These are phyloP conservation scores for Trichopus zeylanicus DNA, from an alignment of 116 monocot species.

Conservation along the genomic window DNA sequence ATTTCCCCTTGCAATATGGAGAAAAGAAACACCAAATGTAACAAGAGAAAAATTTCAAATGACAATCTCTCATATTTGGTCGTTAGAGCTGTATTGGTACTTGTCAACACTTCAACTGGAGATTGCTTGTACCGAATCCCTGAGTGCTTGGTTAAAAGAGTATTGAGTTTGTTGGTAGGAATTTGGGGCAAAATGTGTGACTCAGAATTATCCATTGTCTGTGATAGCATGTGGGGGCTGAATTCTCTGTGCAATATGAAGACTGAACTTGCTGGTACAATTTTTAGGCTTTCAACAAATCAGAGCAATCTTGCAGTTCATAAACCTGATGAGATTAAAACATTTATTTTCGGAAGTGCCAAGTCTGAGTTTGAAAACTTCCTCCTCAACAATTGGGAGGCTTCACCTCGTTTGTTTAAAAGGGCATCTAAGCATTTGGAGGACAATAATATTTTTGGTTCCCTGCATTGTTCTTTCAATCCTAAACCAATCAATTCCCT, in stretches of 20 bases:
- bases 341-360: constrained; percentile 42
- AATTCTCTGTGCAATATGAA: constrained; percentile 7
- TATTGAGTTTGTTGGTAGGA: constrained; percentile 29
- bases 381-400: constrained; percentile 52
- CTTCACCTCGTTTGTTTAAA: constrained; percentile 39
- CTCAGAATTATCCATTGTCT: neutral
- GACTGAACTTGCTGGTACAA: constrained; percentile 46
- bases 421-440: constrained; percentile 12
- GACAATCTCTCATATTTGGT: constrained; percentile 19
- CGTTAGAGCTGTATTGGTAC: constrained; percentile 35
- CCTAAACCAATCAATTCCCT: constrained; percentile 13
- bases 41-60: neutral
- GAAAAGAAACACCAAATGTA: constrained; percentile 1
- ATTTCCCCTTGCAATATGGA: neutral
- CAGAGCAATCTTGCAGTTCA: constrained; percentile 11
- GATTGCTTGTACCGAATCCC: constrained; percentile 27
- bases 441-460: constrained; percentile 26
- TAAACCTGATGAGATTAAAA: constrained; percentile 18
- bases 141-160: constrained; percentile 10
- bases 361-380: constrained; percentile 43
- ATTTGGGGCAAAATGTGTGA: constrained; percentile 20
- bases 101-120: constrained; percentile 42
- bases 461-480: constrained; percentile 36
- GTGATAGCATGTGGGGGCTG: neutral
- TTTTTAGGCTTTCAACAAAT: constrained; percentile 76